Percentiles rank a stretch among this genome's conserved stretches.
Conservation (phyloP, 2,329 filamentous ascomycete genomes). For the Lachnellula hyalina region DNA sequence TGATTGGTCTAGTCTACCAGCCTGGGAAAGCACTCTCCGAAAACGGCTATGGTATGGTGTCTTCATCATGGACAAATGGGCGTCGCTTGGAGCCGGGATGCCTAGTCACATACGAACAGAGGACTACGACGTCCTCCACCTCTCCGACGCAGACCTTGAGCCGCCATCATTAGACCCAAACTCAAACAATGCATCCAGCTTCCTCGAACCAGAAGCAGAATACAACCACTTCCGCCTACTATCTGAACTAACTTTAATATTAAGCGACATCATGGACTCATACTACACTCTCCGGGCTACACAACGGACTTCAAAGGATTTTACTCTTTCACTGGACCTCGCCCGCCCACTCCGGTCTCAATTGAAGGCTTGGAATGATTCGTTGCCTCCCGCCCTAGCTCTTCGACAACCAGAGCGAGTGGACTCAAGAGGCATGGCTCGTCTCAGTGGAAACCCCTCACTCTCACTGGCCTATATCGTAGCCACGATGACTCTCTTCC, state of each 20-base stretch:
- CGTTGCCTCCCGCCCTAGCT: constrained; percentile 23
- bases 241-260: constrained; percentile 28
- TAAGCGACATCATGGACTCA: constrained; percentile 31
- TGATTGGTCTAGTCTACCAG: constrained; percentile 29
- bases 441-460: constrained; percentile 29
- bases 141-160: constrained; percentile 25
- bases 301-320: constrained; percentile 27
- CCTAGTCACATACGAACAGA: constrained; percentile 30
- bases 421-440: constrained; percentile 21
- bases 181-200: constrained; percentile 15
- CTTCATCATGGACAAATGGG: constrained; percentile 34
- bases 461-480: constrained; percentile 32
- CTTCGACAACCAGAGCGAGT: constrained; percentile 19
- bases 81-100: constrained; percentile 31
- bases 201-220: constrained; percentile 22
- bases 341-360: constrained; percentile 25
- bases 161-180: constrained; percentile 14
- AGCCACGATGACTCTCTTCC: constrained; percentile 33
- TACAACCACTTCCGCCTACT: constrained; percentile 28
- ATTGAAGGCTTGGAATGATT: constrained; percentile 31
- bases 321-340: constrained; percentile 28
- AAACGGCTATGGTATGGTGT: constrained; percentile 32
- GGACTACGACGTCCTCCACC: constrained; percentile 29
- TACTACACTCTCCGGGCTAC: constrained; percentile 31
- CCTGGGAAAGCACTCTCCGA: constrained; percentile 30